These are phyloP conservation scores for Dacryopinax spathularia DNA, from an alignment of 768 basidiomycete species.

Conservation along the genomic window DNA sequence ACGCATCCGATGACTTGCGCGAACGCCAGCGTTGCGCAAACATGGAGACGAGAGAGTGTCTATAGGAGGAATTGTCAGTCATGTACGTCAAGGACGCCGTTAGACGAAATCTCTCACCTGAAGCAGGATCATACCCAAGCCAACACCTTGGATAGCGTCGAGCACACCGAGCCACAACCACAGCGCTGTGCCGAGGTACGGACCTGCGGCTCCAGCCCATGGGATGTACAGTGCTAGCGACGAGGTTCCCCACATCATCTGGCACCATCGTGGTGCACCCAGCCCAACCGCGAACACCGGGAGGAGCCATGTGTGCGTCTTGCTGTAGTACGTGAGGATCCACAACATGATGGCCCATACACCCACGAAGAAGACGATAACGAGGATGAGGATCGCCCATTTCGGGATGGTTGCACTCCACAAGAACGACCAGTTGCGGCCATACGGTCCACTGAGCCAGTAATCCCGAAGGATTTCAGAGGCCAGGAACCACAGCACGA, in stretches of 20 bases:
- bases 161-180: constrained; percentile 95
- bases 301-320: constrained; percentile 88
- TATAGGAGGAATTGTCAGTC: constrained; percentile 17
- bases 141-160: constrained; percentile 88
- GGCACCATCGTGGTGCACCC: constrained; percentile 85
- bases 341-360: constrained; percentile 68
- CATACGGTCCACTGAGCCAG: constrained; percentile 82
- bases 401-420: constrained; percentile 74
- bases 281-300: constrained; percentile 92
- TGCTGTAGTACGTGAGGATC: constrained; percentile 71
- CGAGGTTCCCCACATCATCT: constrained; percentile 93
- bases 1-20: constrained; percentile 80
- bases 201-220: constrained; percentile 75
- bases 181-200: constrained; percentile 76
- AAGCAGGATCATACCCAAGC: constrained; percentile 78
- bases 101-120: constrained; percentile 29
- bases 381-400: constrained; percentile 68
- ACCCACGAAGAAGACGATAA: constrained; percentile 71
- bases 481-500: constrained; percentile 85
- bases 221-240: constrained; percentile 85
- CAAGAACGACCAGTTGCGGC: constrained; percentile 88
- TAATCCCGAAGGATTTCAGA: constrained; percentile 87
- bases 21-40: constrained; percentile 83
- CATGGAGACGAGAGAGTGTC: constrained; percentile 85
- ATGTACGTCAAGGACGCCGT: not conserved